Percentiles rank a stretch among this genome's conserved stretches.
These are phyloP conservation scores for Ganoderma lucidum DNA, from an alignment of 1,284 basidiomycete genomes.

Conservation along the genomic window DNA sequence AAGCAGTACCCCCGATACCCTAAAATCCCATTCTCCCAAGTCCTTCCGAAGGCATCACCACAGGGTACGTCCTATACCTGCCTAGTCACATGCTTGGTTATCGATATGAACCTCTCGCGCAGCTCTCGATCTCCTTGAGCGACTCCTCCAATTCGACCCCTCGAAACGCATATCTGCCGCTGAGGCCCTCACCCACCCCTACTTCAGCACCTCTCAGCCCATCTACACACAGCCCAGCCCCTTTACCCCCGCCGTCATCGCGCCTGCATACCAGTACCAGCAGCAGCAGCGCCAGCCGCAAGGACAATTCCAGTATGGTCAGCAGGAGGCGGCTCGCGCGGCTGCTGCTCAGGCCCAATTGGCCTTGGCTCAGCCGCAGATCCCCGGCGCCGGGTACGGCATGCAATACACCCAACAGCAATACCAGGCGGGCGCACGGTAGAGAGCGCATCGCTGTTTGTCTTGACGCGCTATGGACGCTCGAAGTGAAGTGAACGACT, in stretches of 20 bases:
- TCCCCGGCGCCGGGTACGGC: constrained; percentile 45
- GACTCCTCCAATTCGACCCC: constrained; percentile 97
- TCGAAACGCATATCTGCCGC: constrained; percentile 91
- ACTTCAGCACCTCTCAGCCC: constrained; percentile 76
- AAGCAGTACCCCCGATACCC: constrained; percentile 93
- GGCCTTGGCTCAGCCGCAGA: constrained; percentile 45
- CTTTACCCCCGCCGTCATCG: constrained; percentile 67
- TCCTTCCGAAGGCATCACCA: constrained; percentile 92
- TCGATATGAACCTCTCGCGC: constrained; percentile 9
- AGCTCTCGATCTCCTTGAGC: constrained; percentile 96
- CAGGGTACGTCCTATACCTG: constrained; percentile 62
- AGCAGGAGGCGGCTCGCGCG: constrained; percentile 50
- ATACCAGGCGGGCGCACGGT: constrained; percentile 11
- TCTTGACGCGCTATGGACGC: constrained; percentile 1
- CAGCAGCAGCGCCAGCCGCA: constrained; percentile 63
- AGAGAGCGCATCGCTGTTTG: background rate
- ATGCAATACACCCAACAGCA: constrained; percentile 38
- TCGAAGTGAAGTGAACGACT: background rate
- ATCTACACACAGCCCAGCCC: constrained; percentile 51
- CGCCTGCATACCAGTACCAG: constrained; percentile 74
- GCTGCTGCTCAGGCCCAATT: constrained; percentile 41
- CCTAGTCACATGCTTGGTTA: too few relatives aligned
- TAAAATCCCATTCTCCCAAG: constrained; percentile 88
- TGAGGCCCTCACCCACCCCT: constrained; percentile 92
- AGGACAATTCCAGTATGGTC: constrained; percentile 48